Evolutionary conservation across 768 basidiomycete genomes (phyloP), one percentile per base, ranked within the genome.

Genomic region (Coprinopsis strossmayeri): DNA sequence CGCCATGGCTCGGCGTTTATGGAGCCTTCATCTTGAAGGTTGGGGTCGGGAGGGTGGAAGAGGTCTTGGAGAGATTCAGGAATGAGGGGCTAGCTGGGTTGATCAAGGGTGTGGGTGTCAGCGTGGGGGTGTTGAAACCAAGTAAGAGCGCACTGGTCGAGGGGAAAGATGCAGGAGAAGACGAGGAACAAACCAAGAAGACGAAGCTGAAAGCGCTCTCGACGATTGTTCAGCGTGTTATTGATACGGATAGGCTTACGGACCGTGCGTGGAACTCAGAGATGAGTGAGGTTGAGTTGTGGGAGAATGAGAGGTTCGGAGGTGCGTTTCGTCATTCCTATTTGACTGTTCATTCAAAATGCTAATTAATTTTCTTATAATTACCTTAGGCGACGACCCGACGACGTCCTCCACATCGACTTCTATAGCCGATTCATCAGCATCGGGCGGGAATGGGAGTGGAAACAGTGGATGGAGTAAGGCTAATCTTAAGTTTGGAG

Each of bases 281-380:
- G 58, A 72, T 82, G 65, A 62, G 77, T 4, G 75, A 81, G 27
- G 85, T 91, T 13, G 84, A 87, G 61, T 59, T 91, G 20, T 91
- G 78, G 70, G 89, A 91, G 69, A 91, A 90, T 63, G 86, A 91
- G 60, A 71, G 89, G 15, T 82, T 75, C 66, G 59, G 63, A 28
- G 61, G 64, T 26, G 50, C 53, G 26, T 30, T 37, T 24, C 44
- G 18, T 34, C 35, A 13, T 28, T 18, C 13, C 50, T 52, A 11
- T 43, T 48, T 21, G 42, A 45, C 41, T 28, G n/a, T n/a, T n/a
- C n/a, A n/a, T n/a, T n/a, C n/a, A n/a, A n/a, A n/a, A n/a, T n/a
- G n/a, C n/a, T n/a, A n/a, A n/a, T n/a, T n/a, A n/a, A n/a, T n/a
- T n/a, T n/a, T n/a, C n/a, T n/a, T n/a, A n/a, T n/a, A n/a, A n/a